Evolutionary conservation across 768 basidiomycete genomes (phyloP).

Genomic region (Floccularia luteovirens): DNA sequence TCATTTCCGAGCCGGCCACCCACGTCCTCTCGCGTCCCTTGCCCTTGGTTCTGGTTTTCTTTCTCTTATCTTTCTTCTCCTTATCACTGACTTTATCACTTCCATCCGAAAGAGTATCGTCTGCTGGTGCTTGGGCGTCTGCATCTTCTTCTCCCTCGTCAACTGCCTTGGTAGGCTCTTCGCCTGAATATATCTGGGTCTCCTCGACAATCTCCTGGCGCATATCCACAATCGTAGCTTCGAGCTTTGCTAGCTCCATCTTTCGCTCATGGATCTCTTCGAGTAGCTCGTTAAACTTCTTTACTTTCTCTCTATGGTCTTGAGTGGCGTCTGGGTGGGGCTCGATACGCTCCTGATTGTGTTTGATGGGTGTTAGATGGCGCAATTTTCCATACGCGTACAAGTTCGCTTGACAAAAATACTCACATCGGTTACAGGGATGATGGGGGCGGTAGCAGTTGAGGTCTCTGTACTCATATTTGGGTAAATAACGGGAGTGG

Average conservation of each 20-base stretch:
- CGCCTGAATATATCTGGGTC: constrained; percentile 1
- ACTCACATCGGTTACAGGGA: constrained; percentile 27
- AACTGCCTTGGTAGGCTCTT: neutral
- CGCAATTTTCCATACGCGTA: neutral
- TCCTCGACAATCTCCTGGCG: constrained; percentile 23
- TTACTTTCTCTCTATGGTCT: constrained; percentile 21
- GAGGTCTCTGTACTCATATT: constrained; percentile 5
- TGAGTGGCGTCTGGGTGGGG: constrained; percentile 13
- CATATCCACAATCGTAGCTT: constrained; percentile 21
- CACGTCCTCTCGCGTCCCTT: constrained; percentile 4
- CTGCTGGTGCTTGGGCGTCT: neutral
- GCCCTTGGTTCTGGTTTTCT: constrained; percentile 1
- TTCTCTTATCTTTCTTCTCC: constrained; percentile 2
- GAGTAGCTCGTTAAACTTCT: constrained; percentile 23
- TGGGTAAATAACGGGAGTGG: neutral
- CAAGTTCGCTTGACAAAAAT: no score
- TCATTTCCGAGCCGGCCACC: constrained; percentile 2
- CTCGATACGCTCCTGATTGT: constrained; percentile 22
- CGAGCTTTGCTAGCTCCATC: constrained; percentile 22
- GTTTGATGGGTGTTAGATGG: no score
- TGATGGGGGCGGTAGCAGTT: constrained; percentile 15
- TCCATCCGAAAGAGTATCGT: constrained; percentile 1
- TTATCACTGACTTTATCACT: constrained; percentile 2
- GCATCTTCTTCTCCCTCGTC: constrained; percentile 1
- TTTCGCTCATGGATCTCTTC: constrained; percentile 26